Evolutionary conservation across 1,139 yeast species (phyloP).

Genomic region (Candida glucosophila): DNA sequence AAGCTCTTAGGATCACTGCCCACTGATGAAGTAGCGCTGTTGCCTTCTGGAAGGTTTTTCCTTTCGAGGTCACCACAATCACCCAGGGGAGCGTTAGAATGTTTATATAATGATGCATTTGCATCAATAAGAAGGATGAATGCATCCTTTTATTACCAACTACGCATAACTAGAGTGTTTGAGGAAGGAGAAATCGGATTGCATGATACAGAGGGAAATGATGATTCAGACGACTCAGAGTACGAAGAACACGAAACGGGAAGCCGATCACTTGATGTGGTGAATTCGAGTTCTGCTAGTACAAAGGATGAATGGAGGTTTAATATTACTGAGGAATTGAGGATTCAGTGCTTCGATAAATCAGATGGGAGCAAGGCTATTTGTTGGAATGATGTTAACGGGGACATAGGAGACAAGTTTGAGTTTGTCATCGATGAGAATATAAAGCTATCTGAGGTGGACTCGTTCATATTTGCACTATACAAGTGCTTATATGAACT

Average conservation of each 20-base stretch:
- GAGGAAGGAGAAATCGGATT: slow-evolving; percentile 55
- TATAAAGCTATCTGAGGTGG: slow-evolving; percentile 49
- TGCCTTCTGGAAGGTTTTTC: slow-evolving; percentile 76
- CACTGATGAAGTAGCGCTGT: slow-evolving; percentile 59
- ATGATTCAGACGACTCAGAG: slow-evolving; percentile 46
- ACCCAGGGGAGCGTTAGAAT: slow-evolving; percentile 82
- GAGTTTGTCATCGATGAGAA: slow-evolving; percentile 69
- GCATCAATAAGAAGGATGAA: slow-evolving; percentile 65
- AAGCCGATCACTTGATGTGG: slow-evolving; percentile 17
- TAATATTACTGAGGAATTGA: slow-evolving; percentile 55
- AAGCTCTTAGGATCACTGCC: slow-evolving; percentile 56
- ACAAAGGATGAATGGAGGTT: slow-evolving; percentile 60
- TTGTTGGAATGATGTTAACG: slow-evolving; percentile 76
- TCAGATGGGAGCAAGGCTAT: slow-evolving; percentile 37
- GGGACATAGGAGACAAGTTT: slow-evolving; percentile 80
- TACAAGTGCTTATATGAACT: slow-evolving; percentile 70
- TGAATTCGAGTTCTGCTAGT: slow-evolving; percentile 20
- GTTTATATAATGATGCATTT: slow-evolving; percentile 74
- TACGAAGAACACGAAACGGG: slow-evolving; percentile 33
- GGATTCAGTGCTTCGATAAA: slow-evolving; percentile 31
- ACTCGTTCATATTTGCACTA: slow-evolving; percentile 55
- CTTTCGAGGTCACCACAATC: slow-evolving; percentile 67
- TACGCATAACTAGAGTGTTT: slow-evolving; percentile 61
- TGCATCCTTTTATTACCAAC: slow-evolving; percentile 57
- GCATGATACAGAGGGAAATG: slow-evolving; percentile 24